Conservation (phyloP, 805 yeast genomes). For the Priceomyces melissophilus region DNA sequence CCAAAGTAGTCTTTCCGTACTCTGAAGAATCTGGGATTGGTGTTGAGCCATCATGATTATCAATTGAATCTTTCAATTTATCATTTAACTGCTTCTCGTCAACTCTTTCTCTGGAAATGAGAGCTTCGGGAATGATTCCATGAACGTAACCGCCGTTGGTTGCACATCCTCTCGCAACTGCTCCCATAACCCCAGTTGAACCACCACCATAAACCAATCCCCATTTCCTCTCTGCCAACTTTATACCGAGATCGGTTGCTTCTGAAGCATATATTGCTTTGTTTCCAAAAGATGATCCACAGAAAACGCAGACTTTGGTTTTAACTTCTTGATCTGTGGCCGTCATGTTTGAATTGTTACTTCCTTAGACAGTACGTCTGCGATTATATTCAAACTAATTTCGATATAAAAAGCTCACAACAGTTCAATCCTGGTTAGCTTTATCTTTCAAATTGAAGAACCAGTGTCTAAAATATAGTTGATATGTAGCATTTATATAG, state of each 20-base stretch:
- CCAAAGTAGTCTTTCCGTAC: slow-evolving; percentile 79
- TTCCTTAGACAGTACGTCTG: too few relatives aligned
- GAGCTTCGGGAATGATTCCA: slow-evolving; percentile 83
- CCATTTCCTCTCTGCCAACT: slow-evolving; percentile 58
- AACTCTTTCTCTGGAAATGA: slow-evolving; percentile 69
- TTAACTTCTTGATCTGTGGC: slow-evolving; percentile 11
- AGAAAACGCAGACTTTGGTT: slow-evolving; percentile 65
- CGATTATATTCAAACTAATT: too few relatives aligned
- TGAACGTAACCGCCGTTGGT: slow-evolving; percentile 64
- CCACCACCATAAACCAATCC: slow-evolving; percentile 90
- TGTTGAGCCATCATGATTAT: slow-evolving; percentile 62
- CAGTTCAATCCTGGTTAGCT: background rate
- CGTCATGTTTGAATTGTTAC: slow-evolving; percentile 16
- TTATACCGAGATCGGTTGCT: slow-evolving; percentile 59
- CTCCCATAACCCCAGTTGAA: slow-evolving; percentile 80
- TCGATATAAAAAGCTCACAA: too few relatives aligned
- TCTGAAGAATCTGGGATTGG: slow-evolving; percentile 57
- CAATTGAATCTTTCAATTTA: slow-evolving; percentile 48
- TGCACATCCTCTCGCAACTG: slow-evolving; percentile 63
- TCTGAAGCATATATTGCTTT: slow-evolving; percentile 45
- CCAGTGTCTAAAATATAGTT: background rate
- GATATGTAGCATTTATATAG: background rate
- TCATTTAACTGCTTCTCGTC: slow-evolving; percentile 44
- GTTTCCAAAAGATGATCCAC: slow-evolving; percentile 78
- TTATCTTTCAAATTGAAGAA: background rate